Evolutionary conservation across 2,329 filamentous ascomycete genomes (phyloP), one percentile per base, ranked within the genome.

Genomic region (Calonectria pseudoturangicola): DNA sequence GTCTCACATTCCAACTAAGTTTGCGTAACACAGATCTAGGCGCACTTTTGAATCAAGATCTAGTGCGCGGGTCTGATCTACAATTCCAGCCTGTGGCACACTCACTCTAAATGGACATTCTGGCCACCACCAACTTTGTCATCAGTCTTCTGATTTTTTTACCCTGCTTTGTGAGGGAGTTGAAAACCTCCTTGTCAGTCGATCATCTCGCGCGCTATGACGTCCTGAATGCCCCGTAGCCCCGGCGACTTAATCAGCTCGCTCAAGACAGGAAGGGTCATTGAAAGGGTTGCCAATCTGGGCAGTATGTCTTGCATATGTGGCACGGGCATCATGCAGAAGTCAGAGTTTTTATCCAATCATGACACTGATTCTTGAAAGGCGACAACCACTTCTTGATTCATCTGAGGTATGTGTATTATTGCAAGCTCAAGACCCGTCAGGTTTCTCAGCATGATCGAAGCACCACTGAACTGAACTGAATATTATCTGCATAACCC

Each of bases 1-100:
- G 54, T 41, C 25, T 60, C 33, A 28, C 54, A 60, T 60, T 60
- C 54, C 54, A 60, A 27, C 10, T 16, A 36, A 6, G 15, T 16
- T 27, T 21, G n/a, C 10, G 54, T 13, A 60, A 18, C 33, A 27
- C 15, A 41, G 54, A 60, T 60, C 33, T 60, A 21, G 50, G 54
- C 21, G 54, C 21, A 25, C 21, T 18, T 41, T 25, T 60, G 54
- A 60, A 8, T 60, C 54, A 60, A 60, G 54, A 60, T 60, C 54
- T 39, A 18, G 21, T 25, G 13, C 54, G 10, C 54, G 8, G 21
- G 36, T 60, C 39, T 60, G 54, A 41, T 60, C 33, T 60, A 41
- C 54, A 41, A 60, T 60, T 60, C 54, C 54, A 60, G 41, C 18
- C 12, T 9, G 21, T 60, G 54, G 21, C 36, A 51, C 30, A 39